Conservation (phyloP, 495 filamentous ascomycete genomes). For the Hypomontagnella monticulosa region DNA sequence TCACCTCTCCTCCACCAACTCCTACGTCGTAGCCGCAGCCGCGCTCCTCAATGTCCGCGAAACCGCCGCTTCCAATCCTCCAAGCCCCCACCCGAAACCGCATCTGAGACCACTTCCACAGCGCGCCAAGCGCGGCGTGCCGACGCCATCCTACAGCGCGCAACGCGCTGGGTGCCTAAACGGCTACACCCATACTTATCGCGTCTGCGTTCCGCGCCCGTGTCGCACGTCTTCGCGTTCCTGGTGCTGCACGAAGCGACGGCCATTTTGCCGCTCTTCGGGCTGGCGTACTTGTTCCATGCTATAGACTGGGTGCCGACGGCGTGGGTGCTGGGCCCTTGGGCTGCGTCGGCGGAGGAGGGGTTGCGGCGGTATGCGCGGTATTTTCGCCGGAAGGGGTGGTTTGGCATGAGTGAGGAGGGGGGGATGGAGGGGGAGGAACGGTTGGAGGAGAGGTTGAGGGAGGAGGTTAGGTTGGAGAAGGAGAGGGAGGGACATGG, state of each 20-base stretch:
- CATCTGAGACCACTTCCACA: background rate
- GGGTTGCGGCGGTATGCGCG: constrained; percentile 56
- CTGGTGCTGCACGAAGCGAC: constrained; percentile 92
- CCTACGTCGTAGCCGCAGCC: background rate
- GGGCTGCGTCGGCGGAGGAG: constrained; percentile 53
- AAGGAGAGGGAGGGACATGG: constrained; percentile 27
- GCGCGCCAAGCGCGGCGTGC: constrained; percentile 29
- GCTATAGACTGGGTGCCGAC: constrained; percentile 72
- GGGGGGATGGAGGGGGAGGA: constrained; percentile 30
- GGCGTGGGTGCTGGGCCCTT: constrained; percentile 53
- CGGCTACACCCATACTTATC: constrained; percentile 68
- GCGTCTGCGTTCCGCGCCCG: constrained; percentile 75
- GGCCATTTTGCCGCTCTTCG: constrained; percentile 80
- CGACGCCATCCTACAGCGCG: constrained; percentile 47
- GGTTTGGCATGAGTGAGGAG: constrained; percentile 55
- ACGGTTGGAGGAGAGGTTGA: constrained; percentile 20
- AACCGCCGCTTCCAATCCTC: constrained; percentile 36
- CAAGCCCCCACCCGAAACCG: constrained; percentile 15
- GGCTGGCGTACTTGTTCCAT: constrained; percentile 80
- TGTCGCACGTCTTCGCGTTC: constrained; percentile 86
- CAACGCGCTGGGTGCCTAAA: constrained; percentile 67
- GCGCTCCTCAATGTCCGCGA: constrained; percentile 2
- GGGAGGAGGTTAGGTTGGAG: constrained; percentile 26
- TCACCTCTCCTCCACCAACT: background rate
- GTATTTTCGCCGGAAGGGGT: constrained; percentile 57